Base-by-base conservation (phyloP, 1,139 yeast genomes). In the Yamadazyma friedrichii region DNA sequence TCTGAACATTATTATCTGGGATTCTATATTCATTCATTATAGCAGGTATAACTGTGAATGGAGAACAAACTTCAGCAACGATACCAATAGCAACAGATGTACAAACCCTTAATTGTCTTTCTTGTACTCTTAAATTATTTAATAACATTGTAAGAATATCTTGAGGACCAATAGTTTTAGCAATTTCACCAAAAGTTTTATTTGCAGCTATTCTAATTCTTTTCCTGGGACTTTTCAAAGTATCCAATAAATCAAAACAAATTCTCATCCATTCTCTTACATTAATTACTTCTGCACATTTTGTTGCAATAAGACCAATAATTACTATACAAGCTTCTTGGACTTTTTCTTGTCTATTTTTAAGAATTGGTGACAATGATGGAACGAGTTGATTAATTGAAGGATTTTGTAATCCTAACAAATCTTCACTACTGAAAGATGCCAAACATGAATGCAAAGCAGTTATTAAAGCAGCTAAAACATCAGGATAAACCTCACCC, bases 201-300 rank as follows among this genome's bases (percentile, higher is more conserved):
- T 91, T 94, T 0, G 98, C 96, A 1, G 94, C 88, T 33, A 84
- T 73, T 47, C 98, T 69, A 38, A 91, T 88, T 22, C 83, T 72
- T 54, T 86, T 88, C 44, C 78, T 79, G n/a, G 86, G 80, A 12
- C 96, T 86, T 55, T 89, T 89, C 47, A 94, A 73, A 81, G 93
- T 82, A 51, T 93, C 98, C 34, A 94, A 65, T 34, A 94, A 67
- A 57, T 91, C 97, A 63, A 88, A 89, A 54, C 97, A 88, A 25
- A 93, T 88, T 47, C 98, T 75, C 95, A 93, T 88, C 98, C 98
- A 94, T 61, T 94, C 99, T 47, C 88, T 82, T 2, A 96, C 95
- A 38, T 91, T 82, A 16, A 91, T 88, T 41, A 81, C 80, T 51
- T 88, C 95, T 0, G 96, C 82, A n/a, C 88, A 93, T 39, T 82